phyloP scores from a whole-genome alignment of 176 grass and related monocot species.

The Typha latifolia region DNA sequence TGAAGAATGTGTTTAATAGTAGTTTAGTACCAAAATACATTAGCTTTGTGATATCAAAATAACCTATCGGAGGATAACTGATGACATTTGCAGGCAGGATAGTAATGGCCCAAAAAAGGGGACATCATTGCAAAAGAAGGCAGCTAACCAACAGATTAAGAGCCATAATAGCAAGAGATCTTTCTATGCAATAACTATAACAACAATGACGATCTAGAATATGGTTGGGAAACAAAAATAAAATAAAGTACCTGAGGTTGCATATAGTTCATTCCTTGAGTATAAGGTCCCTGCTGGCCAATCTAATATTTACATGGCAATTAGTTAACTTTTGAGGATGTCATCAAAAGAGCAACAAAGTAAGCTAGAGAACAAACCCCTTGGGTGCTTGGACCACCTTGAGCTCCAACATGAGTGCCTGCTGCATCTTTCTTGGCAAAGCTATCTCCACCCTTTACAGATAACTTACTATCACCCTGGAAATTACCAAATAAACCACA shows the following conservation, averaged over 20 bases:
- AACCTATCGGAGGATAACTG: no score
- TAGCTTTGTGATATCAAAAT: no score
- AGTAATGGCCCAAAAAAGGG: no score
- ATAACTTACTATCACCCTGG: constrained; percentile 86
- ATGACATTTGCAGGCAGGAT: no score
- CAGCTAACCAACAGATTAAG: no score
- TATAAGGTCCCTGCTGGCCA: constrained; percentile 59
- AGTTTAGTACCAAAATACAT: no score
- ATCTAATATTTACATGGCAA: constrained; percentile 39
- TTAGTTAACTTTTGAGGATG: constrained; percentile 19
- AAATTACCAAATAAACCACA: constrained; percentile 5
- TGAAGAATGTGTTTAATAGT: no score
- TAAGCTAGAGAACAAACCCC: constrained; percentile 36
- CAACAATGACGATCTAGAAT: background rate
- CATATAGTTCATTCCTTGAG: constrained; percentile 94
- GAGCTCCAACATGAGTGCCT: constrained; percentile 31
- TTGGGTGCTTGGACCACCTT: constrained; percentile 54
- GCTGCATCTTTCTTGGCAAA: constrained; percentile 61
- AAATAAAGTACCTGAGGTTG: constrained; percentile 63
- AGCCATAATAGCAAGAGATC: background rate
- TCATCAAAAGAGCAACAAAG: constrained; percentile 4
- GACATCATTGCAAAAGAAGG: no score
- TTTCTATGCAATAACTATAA: constrained; percentile 4
- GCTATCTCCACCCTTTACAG: constrained; percentile 65
- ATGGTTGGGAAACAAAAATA: constrained; percentile 18